Evolutionary conservation across 345 rosid genomes (phyloP).

Genomic region (Citrus maxima): DNA sequence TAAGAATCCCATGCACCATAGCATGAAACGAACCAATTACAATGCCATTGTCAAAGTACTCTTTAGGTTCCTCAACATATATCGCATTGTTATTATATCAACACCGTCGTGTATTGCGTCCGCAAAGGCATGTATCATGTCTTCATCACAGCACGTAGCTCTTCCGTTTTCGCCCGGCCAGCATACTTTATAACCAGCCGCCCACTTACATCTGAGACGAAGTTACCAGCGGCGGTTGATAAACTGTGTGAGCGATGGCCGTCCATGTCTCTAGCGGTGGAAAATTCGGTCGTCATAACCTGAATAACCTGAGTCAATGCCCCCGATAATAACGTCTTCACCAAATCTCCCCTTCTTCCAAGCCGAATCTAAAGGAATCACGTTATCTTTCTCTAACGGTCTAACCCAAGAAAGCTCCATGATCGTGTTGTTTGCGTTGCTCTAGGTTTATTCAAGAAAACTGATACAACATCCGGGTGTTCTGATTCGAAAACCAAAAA

Average conservation of each 20-base stretch:
- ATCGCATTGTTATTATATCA: conserved; percentile 33
- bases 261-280: conserved; percentile 5
- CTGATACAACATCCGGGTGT: conserved; percentile 56
- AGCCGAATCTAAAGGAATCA: conserved; percentile 30
- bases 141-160: too few species aligned
- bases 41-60: conserved; percentile 14
- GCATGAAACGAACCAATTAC: conserved; percentile 50
- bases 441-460: conserved; percentile 49
- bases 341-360: conserved; percentile 57
- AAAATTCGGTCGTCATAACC: background rate
- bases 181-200: conserved; percentile 44
- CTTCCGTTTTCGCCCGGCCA: conserved; percentile 26
- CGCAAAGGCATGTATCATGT: conserved; percentile 16
- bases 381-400: conserved; percentile 24
- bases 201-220: conserved; percentile 3
- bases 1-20: conserved; percentile 26
- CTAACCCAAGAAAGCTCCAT: conserved; percentile 56
- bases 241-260: too few species aligned
- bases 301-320: conserved; percentile 49
- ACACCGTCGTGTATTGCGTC: conserved; percentile 45
- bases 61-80: conserved; percentile 32
- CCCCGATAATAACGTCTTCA: conserved; percentile 49
- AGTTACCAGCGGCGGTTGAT: too few species aligned
- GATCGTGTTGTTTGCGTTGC: conserved; percentile 57
- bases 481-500: conserved; percentile 21